phyloP scores from a whole-genome alignment of 2,329 filamentous ascomycete genomes.

The Arthrobotrys megalospora region DNA sequence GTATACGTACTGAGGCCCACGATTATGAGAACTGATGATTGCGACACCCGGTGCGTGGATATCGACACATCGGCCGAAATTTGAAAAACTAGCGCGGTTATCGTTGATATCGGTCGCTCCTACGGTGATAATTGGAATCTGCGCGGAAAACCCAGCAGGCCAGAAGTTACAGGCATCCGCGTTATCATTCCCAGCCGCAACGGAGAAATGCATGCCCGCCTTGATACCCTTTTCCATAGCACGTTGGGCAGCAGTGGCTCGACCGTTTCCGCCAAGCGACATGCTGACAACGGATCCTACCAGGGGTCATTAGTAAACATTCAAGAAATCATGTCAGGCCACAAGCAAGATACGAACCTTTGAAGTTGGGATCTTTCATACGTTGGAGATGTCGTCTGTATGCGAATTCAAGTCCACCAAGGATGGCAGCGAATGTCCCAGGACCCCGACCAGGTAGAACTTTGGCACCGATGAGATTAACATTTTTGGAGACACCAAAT shows the following conservation, averaged over 20 bases:
- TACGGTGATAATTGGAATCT: conserved; percentile 68
- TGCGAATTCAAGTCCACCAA: conserved; percentile 68
- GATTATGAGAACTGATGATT: conserved; percentile 71
- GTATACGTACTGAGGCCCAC: conserved; percentile 44
- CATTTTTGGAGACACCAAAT: conserved; percentile 70
- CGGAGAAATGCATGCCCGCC: conserved; percentile 67
- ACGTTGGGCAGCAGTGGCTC: conserved; percentile 70
- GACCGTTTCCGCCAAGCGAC: conserved; percentile 72
- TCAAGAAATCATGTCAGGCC: not conserved
- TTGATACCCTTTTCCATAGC: conserved; percentile 70
- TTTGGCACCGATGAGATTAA: conserved; percentile 70
- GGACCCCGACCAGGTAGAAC: conserved; percentile 67
- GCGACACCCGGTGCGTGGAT: conserved; percentile 74
- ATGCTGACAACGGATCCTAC: conserved; percentile 71
- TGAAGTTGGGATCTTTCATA: conserved; percentile 66
- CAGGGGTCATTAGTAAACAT: not conserved
- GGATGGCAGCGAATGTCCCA: conserved; percentile 67
- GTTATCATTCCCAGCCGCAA: conserved; percentile 68
- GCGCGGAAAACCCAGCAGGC: conserved; percentile 67
- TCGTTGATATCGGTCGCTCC: conserved; percentile 67
- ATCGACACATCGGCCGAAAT: conserved; percentile 72
- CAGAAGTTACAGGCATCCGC: conserved; percentile 62
- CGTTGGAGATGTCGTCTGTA: conserved; percentile 69
- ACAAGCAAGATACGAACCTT: conserved; percentile 8
- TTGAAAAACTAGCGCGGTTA: conserved; percentile 67